phyloP scores from a whole-genome alignment of 257 asterid species.

The Solanum appendiculatum region DNA sequence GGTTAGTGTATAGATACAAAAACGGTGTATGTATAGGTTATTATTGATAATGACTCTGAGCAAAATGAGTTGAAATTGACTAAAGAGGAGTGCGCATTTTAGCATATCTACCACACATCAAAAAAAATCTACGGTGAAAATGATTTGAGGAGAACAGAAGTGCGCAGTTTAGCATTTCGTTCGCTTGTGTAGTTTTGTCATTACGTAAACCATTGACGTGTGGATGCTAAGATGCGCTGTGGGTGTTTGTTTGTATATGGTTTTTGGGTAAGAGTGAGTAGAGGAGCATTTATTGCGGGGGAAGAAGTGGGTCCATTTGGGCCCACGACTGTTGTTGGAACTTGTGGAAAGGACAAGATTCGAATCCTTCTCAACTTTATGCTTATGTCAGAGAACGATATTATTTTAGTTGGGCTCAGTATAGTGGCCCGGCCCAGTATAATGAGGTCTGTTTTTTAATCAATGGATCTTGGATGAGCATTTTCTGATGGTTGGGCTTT shows the following conservation, averaged over 20 bases:
- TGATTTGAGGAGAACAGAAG: not conserved
- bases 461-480: not conserved
- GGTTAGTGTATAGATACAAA: not conserved
- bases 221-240: constrained; percentile 13
- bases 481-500: not conserved
- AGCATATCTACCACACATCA: not conserved
- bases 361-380: not conserved
- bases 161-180: not conserved
- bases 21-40: not conserved
- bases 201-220: not conserved
- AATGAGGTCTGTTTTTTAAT: not conserved
- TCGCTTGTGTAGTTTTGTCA: not conserved
- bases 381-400: not conserved
- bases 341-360: not conserved
- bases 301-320: not conserved
- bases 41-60: not conserved
- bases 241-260: not conserved
- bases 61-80: not conserved
- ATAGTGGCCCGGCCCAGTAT: not conserved
- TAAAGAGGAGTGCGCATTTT: not conserved
- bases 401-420: not conserved
- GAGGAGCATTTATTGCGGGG: not conserved
- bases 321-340: not conserved
- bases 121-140: not conserved
- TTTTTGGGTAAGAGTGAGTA: not conserved